phyloP scores from a whole-genome alignment of 305 asterid species.

The Fraxinus sp. region DNA sequence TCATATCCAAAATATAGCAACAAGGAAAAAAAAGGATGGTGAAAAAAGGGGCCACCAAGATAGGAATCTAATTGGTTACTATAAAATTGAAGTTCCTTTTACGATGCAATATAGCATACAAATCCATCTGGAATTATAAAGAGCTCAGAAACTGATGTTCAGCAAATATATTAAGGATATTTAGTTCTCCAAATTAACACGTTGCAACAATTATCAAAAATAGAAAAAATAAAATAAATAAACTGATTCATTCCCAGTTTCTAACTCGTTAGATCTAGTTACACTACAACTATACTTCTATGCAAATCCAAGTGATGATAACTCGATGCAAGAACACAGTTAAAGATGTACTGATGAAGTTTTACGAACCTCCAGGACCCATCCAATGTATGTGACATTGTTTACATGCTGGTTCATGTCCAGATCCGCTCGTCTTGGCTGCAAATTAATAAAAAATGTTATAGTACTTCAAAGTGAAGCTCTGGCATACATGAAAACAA shows the following conservation, averaged over 20 bases:
- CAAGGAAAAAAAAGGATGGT: not conserved
- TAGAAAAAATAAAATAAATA: not conserved
- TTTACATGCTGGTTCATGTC: conserved; percentile 97
- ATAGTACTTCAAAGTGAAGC: conserved; percentile 12
- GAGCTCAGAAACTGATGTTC: not conserved
- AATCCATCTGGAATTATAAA: not conserved
- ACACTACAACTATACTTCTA: not conserved
- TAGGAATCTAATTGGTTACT: not conserved
- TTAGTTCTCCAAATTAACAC: not conserved
- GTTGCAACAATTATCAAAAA: not conserved
- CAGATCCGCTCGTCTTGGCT: conserved; percentile 95
- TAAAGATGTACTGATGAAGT: conserved; percentile 13
- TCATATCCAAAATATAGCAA: not conserved
- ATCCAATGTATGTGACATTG: conserved; percentile 91
- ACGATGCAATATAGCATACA: not conserved
- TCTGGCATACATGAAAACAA: not conserved
- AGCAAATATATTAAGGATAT: not conserved
- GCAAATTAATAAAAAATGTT: conserved; percentile 19
- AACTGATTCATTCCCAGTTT: not conserved
- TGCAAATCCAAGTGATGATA: not conserved
- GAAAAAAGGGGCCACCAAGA: not conserved
- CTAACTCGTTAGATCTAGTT: not conserved
- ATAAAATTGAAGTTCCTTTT: not conserved
- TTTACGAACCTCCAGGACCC: conserved; percentile 90
- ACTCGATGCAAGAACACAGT: not conserved